A percentile compares a stretch with the other conserved stretches of the same genome.
Evolutionary conservation across 2,329 filamentous ascomycete species (phyloP).

Genomic region (Sporothrix humicola): DNA sequence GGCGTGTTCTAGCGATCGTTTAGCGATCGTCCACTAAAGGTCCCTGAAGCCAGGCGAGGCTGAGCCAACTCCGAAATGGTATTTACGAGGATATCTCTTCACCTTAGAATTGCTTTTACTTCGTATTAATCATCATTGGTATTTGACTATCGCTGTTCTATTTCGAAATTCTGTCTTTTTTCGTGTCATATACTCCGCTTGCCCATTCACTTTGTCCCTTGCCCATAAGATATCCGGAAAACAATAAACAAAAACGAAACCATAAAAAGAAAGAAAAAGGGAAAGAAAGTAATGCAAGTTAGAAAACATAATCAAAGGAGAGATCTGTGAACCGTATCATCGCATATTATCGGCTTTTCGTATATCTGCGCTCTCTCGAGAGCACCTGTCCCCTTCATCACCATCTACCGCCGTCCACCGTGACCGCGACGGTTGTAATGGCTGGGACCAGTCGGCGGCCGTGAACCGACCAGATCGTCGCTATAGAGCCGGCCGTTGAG

Average conservation of each 20-base stretch:
- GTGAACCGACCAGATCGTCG: slow-evolving; percentile 46
- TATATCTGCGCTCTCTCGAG: no score
- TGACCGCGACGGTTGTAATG: slow-evolving; percentile 26
- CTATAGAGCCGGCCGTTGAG: slow-evolving; percentile 55
- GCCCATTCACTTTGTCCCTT: slow-evolving; percentile 7
- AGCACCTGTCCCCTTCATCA: not conserved
- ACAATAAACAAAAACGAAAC: not conserved
- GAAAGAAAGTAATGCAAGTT: not conserved
- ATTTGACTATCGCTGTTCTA: slow-evolving; percentile 19
- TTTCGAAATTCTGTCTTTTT: slow-evolving; percentile 9
- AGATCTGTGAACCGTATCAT: not conserved
- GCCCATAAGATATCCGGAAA: slow-evolving; percentile 18
- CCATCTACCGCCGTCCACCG: slow-evolving; percentile 29
- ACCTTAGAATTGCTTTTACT: not conserved
- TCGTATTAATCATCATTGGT: not conserved
- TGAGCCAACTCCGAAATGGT: not conserved
- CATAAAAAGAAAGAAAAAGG: not conserved
- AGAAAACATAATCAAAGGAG: not conserved
- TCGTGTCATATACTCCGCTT: slow-evolving; percentile 9
- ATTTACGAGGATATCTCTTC: not conserved
- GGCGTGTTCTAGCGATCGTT: not conserved
- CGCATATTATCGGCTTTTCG: no score
- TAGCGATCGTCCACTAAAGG: not conserved
- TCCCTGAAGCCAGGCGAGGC: not conserved
- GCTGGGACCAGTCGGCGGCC: slow-evolving; percentile 2